phyloP scores from a whole-genome alignment of 371 early-diverging fungal genomes.

The Circinella umbellata region DNA sequence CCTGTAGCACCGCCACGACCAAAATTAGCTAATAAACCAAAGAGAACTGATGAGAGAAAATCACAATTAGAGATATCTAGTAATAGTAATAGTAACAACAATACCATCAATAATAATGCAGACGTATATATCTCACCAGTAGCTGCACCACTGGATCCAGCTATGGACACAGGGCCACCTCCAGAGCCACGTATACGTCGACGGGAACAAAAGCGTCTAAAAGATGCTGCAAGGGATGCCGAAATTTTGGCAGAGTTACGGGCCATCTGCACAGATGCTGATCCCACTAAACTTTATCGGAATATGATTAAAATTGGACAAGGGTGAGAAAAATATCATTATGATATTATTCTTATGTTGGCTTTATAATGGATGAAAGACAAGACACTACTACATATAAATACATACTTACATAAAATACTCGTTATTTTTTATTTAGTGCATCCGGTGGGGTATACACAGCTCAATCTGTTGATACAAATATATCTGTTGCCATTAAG shows the following conservation, averaged over 20 bases:
- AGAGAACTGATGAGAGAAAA: not conserved
- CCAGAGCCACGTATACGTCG: constrained; percentile 24
- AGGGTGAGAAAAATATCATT: constrained; percentile 15
- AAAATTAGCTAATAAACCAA: constrained; percentile 9
- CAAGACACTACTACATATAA: too few species aligned
- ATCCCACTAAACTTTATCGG: constrained; percentile 58
- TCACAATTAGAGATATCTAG: constrained; percentile 1
- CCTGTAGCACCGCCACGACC: constrained; percentile 23
- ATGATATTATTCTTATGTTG: too few species aligned
- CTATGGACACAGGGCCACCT: constrained; percentile 28
- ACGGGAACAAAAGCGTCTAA: constrained; percentile 15
- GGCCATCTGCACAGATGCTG: constrained; percentile 89
- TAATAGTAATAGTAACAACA: not conserved
- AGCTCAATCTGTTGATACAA: constrained; percentile 76
- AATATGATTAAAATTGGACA: constrained; percentile 30
- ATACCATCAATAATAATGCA: constrained; percentile 13
- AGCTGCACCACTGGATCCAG: constrained; percentile 43
- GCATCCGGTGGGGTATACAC: constrained; percentile 95
- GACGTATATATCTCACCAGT: constrained; percentile 29
- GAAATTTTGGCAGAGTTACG: constrained; percentile 89
- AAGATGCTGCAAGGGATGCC: constrained; percentile 41
- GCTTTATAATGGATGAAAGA: too few species aligned
- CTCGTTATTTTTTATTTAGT: constrained; percentile 37
- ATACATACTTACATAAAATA: not conserved
- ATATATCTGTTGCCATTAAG: constrained; percentile 89